Evolutionary conservation across 1,284 basidiomycete species (phyloP).

Genomic region (Pseudozyma tsukubaensis): DNA sequence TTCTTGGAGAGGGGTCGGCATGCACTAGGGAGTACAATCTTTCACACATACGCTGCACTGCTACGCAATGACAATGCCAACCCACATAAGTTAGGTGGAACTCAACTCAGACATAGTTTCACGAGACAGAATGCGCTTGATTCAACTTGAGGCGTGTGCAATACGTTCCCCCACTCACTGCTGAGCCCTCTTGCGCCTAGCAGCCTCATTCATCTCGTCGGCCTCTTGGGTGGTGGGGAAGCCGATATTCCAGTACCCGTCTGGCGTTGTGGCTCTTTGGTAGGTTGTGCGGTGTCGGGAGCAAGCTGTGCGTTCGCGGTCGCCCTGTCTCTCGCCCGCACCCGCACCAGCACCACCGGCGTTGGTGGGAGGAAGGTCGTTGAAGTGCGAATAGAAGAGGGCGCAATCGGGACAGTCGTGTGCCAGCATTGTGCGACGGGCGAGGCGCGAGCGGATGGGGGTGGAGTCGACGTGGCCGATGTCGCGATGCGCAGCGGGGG

Average conservation of each 20-base stretch:
- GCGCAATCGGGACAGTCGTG: conserved; percentile 40
- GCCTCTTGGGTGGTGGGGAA: conserved; percentile 43
- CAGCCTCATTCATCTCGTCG: conserved; percentile 22
- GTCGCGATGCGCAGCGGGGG: neutral
- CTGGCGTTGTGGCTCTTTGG: conserved; percentile 22
- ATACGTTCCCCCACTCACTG: too few species aligned
- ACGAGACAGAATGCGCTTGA: too few species aligned
- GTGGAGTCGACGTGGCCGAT: conserved; percentile 25
- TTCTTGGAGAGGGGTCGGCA: neutral
- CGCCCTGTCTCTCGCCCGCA: neutral
- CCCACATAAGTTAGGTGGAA: too few species aligned
- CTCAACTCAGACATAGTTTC: too few species aligned
- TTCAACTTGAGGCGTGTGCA: too few species aligned
- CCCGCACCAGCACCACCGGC: neutral
- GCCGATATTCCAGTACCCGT: conserved; percentile 44
- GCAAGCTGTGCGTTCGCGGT: conserved; percentile 22
- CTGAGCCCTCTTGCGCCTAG: too few species aligned
- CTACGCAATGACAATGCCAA: too few species aligned
- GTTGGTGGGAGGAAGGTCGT: neutral
- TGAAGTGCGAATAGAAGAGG: conserved; percentile 37
- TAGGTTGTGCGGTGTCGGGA: conserved; percentile 34
- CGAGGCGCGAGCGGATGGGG: conserved; percentile 21
- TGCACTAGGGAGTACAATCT: neutral
- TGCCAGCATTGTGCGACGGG: conserved; percentile 26
- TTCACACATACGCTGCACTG: neutral